These are phyloP conservation scores for Pachysolen tannophilus DNA, from an alignment of 805 yeast species.

Conservation along the genomic window DNA sequence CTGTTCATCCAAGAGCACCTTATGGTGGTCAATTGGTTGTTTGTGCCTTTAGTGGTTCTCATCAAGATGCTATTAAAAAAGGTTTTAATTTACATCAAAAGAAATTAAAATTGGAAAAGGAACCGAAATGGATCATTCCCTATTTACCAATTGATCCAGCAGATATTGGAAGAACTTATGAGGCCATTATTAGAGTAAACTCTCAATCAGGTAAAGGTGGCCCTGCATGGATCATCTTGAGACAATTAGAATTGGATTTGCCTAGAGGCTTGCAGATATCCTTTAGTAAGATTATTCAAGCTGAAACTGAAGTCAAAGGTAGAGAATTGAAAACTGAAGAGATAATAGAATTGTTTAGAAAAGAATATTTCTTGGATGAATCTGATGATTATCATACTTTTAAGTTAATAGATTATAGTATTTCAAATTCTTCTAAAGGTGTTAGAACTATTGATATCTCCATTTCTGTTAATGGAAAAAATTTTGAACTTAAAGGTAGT, in stretches of 20 bases:
- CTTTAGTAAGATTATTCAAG: conserved; percentile 65
- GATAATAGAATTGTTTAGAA: conserved; percentile 54
- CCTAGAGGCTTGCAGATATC: conserved; percentile 77
- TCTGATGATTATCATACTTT: conserved; percentile 25
- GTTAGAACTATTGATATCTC: conserved; percentile 36
- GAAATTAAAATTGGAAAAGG: conserved; percentile 26
- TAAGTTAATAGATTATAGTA: conserved; percentile 32
- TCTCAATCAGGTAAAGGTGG: conserved; percentile 89
- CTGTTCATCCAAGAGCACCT: conserved; percentile 72
- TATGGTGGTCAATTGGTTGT: conserved; percentile 79
- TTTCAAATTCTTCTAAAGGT: conserved; percentile 21
- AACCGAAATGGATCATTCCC: conserved; percentile 61
- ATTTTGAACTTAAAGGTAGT: conserved; percentile 38
- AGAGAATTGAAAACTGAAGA: conserved; percentile 63
- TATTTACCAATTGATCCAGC: conserved; percentile 79
- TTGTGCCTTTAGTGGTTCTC: conserved; percentile 81
- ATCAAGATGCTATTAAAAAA: conserved; percentile 83
- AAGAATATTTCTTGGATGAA: conserved; percentile 40
- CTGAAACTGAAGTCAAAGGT: conserved; percentile 60
- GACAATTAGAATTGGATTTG: conserved; percentile 68
- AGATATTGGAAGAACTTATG: conserved; percentile 84
- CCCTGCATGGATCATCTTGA: conserved; percentile 78
- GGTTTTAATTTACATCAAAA: conserved; percentile 51
- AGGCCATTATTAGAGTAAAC: conserved; percentile 84
- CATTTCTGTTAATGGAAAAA: conserved; percentile 37